A percentile compares a stretch with the other conserved stretches of the same genome.
Conservation (phyloP, 257 asterid species). For the Knoxia roxburghii region DNA sequence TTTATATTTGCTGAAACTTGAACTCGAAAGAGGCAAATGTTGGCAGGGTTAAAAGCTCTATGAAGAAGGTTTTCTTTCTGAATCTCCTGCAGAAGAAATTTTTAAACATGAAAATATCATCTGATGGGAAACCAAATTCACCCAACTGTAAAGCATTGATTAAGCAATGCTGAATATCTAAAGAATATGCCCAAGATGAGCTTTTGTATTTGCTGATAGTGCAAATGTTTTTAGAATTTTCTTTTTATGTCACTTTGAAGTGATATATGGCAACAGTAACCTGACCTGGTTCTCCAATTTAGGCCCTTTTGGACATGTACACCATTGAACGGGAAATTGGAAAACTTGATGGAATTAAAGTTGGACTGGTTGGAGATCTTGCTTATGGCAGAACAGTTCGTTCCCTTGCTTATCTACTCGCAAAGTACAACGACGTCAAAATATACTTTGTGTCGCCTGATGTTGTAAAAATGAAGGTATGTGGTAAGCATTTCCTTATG, state of each 20-base stretch:
- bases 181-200: no score
- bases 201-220: no score
- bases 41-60: neutral
- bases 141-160: no score
- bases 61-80: no score
- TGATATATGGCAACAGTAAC: neutral
- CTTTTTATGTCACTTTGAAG: neutral
- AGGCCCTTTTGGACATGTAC: constrained; percentile 88
- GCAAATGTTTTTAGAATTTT: neutral
- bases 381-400: constrained; percentile 92
- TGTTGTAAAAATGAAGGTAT: constrained; percentile 89
- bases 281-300: constrained; percentile 10
- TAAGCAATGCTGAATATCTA: no score
- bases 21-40: no score
- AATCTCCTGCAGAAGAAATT: no score
- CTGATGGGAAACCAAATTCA: no score
- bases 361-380: constrained; percentile 96
- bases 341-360: constrained; percentile 80
- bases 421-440: constrained; percentile 67
- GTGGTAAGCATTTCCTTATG: neutral
- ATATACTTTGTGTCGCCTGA: constrained; percentile 86
- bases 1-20: neutral
- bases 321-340: constrained; percentile 87
- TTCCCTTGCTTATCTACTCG: constrained; percentile 84
- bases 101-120: no score